Base-by-base conservation (phyloP, 495 filamentous ascomycete genomes). In the Oleoguttula mirabilis region DNA sequence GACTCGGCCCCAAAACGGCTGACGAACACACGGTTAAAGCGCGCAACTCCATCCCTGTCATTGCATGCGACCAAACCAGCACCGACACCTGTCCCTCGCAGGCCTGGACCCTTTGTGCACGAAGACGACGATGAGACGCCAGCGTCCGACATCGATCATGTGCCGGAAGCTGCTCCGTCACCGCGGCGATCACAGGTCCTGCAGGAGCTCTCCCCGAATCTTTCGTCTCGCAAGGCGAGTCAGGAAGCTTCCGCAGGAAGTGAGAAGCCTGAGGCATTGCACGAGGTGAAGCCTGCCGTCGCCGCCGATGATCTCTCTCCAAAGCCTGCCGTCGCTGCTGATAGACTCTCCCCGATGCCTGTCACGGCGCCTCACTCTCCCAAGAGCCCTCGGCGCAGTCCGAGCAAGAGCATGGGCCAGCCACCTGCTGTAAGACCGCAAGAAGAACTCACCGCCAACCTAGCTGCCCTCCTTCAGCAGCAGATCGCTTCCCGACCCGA, bases 111-210 rank as follows among this genome's bases (percentile, higher is more conserved):
- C 11, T 48, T 52, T 30, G 23, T 44, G 8, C 39, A 46, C 17
- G 49, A 52, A 36, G 49, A 52, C 20, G 44, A 52, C 27, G 43
- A 48, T 43, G 28, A 45, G n/a, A 19, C 16, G 4, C 17, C 30
- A 22, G 17, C n/a, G 16, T 7, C 30, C 10, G 14, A 41, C 4
- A 22, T n/a, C 28, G 27, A 22, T 12, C 17, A 21, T 19, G 8
- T 15, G 16, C 33, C n/a, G 19, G 21, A 11, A 24, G 23, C 20
- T 3, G 17, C 27, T 7, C 21, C 17, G 4, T 25, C 32, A 16
- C 21, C 24, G 7, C 4, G 28, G 19, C 39, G 22, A 10, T 23
- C 45, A 7, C 38, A 40, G 35, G 44, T 45, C 5, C 23, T 52
- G 25, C 23, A 48, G 36, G 49, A 47, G 15, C 32, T 38, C 15